Evolutionary conservation across 2,329 filamentous ascomycete genomes (phyloP).

Genomic region (Fusarium nanum): DNA sequence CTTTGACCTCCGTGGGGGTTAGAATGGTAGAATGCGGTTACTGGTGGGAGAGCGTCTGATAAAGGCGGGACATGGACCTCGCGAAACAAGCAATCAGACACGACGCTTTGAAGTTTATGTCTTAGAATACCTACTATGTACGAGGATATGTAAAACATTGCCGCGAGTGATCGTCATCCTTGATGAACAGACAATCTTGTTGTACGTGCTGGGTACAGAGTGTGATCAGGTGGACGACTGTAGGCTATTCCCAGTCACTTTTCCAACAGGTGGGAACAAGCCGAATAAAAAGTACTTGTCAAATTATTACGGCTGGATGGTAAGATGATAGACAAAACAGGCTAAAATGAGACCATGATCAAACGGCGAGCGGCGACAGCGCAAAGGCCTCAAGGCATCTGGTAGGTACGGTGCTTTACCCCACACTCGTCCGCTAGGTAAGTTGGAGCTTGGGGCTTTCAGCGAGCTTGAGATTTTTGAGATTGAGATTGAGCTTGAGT

Average conservation of each 20-base stretch:
- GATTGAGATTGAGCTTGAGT: conserved; percentile 24
- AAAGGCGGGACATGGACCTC: conserved; percentile 28
- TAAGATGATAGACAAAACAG: conserved; percentile 14
- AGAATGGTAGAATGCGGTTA: conserved; percentile 31
- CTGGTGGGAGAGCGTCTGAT: conserved; percentile 36
- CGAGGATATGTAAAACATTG: conserved; percentile 29
- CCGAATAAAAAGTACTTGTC: not conserved
- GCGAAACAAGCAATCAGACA: conserved; percentile 16
- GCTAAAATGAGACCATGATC: conserved; percentile 11
- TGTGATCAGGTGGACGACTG: conserved; percentile 7
- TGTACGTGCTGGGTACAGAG: not conserved
- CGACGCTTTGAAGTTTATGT: conserved; percentile 27
- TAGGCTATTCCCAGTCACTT: not conserved
- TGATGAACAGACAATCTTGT: conserved; percentile 10
- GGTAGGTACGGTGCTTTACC: conserved; percentile 36
- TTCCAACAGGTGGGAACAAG: conserved; percentile 1
- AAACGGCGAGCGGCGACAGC: conserved; percentile 33
- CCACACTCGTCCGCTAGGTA: conserved; percentile 38
- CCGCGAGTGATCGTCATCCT: conserved; percentile 20
- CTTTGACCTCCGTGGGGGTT: conserved; percentile 48
- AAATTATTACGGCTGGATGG: conserved; percentile 4
- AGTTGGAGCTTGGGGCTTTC: conserved; percentile 31
- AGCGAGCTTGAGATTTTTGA: conserved; percentile 33
- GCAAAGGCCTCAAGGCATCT: conserved; percentile 20
- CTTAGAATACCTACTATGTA: conserved; percentile 4